phyloP scores from a whole-genome alignment of 176 grass and related monocot genomes.

The Oryza brachyantha region DNA sequence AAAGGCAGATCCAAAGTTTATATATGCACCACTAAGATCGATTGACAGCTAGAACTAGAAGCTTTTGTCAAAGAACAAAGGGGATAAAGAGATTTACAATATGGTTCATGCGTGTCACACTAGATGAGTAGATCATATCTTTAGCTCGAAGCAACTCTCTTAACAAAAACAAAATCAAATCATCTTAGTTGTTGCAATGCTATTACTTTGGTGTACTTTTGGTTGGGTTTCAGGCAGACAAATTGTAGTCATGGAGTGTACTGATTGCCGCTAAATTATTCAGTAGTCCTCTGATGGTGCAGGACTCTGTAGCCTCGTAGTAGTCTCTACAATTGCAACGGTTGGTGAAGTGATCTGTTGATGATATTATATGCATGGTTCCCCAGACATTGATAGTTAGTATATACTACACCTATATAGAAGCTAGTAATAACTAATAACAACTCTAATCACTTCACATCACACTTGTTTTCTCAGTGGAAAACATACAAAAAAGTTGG shows the following conservation, averaged over 20 bases:
- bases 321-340: constrained; percentile 8
- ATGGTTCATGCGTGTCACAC: constrained; percentile 23
- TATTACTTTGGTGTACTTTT: constrained; percentile 46
- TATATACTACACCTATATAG: background rate
- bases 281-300: background rate
- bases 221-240: constrained; percentile 54
- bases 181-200: constrained; percentile 16
- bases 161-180: background rate
- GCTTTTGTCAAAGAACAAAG: constrained; percentile 22
- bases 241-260: constrained; percentile 34
- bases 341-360: constrained; percentile 28
- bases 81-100: background rate
- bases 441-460: constrained; percentile 20
- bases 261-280: constrained; percentile 28
- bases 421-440: background rate
- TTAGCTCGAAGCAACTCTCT: constrained; percentile 47
- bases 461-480: background rate
- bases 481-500: constrained; percentile 31
- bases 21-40: background rate
- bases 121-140: constrained; percentile 41
- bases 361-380: background rate
- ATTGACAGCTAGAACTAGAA: constrained; percentile 30
- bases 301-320: background rate
- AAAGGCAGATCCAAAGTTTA: constrained; percentile 27
- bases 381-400: background rate